These are phyloP conservation scores for Cyberlindnera maclurae DNA, from an alignment of 805 yeast species.

Conservation along the genomic window DNA sequence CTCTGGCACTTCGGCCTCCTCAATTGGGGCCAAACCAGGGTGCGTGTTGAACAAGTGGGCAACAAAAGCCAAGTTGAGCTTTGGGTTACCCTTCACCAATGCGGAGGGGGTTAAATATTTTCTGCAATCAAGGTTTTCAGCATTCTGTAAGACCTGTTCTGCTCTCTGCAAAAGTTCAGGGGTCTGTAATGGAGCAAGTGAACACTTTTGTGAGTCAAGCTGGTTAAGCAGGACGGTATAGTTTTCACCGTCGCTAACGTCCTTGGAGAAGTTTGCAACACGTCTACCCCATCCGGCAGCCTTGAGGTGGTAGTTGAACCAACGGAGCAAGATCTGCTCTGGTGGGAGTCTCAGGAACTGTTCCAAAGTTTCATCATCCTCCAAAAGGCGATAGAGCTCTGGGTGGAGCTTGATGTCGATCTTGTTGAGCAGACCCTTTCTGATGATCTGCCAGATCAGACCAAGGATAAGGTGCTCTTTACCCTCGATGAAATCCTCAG, in stretches of 20 bases:
- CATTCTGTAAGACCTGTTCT: constrained; percentile 75
- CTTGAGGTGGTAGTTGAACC: constrained; percentile 95
- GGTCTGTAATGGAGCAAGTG: constrained; percentile 75
- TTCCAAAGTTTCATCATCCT: constrained; percentile 95
- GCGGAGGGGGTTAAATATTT: constrained; percentile 93
- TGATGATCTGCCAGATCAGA: constrained; percentile 92
- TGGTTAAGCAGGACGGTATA: constrained; percentile 87
- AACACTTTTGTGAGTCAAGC: constrained; percentile 76
- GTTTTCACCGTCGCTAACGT: constrained; percentile 91
- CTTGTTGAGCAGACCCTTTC: constrained; percentile 90
- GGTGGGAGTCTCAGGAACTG: constrained; percentile 96
- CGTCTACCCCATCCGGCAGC: constrained; percentile 87
- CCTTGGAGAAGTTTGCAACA: constrained; percentile 79
- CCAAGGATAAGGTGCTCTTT: constrained; percentile 89
- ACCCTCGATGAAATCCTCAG: constrained; percentile 92
- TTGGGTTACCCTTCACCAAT: constrained; percentile 92
- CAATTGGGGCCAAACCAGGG: constrained; percentile 95
- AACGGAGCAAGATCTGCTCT: constrained; percentile 90
- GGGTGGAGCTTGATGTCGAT: constrained; percentile 96
- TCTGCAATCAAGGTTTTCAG: constrained; percentile 87
- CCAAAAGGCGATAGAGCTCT: constrained; percentile 87
- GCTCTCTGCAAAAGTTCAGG: constrained; percentile 73
- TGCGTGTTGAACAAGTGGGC: constrained; percentile 95
- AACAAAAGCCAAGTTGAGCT: constrained; percentile 92
- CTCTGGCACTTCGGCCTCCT: constrained; percentile 84